Conservation (phyloP, 164 flowering plant genomes). For the Protea cynaroides region DNA sequence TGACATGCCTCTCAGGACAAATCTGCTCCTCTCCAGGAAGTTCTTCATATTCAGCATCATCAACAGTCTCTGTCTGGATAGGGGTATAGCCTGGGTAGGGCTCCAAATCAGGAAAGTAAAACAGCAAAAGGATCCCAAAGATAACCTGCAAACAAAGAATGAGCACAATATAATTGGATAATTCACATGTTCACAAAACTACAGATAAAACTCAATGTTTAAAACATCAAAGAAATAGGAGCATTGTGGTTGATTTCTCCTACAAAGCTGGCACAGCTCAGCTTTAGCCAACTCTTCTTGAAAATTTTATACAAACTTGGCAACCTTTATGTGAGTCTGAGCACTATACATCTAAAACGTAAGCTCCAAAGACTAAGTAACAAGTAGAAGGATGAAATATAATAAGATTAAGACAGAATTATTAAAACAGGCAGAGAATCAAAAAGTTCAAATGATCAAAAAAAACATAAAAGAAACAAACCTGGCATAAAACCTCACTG, state of each 20-base stretch:
- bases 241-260: background rate
- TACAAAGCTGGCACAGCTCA: background rate
- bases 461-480: constrained; percentile 24
- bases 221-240: background rate
- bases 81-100: constrained; percentile 79
- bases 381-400: background rate
- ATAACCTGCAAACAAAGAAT: constrained; percentile 41
- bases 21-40: constrained; percentile 82
- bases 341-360: background rate
- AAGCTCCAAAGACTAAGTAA: background rate
- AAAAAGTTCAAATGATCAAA: background rate
- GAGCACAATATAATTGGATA: background rate
- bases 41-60: constrained; percentile 62
- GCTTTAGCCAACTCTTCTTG: background rate
- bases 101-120: constrained; percentile 73
- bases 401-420: background rate
- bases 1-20: constrained; percentile 88
- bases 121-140: constrained; percentile 62
- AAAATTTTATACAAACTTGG: background rate
- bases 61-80: constrained; percentile 38
- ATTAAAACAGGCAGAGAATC: background rate
- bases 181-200: background rate
- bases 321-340: background rate
- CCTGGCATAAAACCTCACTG: constrained; percentile 77
- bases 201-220: background rate